phyloP scores from a whole-genome alignment of 2,329 filamentous ascomycete genomes.

The Fulvia fulva region DNA sequence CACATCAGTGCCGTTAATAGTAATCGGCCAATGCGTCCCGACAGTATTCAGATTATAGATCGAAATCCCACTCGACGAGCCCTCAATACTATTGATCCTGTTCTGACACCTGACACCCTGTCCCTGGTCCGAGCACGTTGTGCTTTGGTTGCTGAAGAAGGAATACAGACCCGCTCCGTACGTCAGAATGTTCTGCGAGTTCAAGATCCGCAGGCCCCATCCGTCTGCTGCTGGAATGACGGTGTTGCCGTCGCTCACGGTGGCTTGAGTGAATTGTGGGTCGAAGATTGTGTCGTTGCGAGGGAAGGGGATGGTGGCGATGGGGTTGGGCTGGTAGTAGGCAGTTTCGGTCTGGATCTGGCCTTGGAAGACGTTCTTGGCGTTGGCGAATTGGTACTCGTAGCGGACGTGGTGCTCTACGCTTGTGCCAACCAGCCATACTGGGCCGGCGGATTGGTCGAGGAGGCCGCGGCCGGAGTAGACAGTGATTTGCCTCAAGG shows the following conservation, averaged over 20 bases:
- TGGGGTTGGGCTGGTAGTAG: conserved; percentile 78
- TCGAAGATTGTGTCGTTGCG: conserved; percentile 57
- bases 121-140: conserved; percentile 38
- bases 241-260: conserved; percentile 15
- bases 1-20: conserved; percentile 41
- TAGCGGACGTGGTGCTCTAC: conserved; percentile 58
- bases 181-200: conserved; percentile 52
- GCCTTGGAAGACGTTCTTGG: conserved; percentile 75
- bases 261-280: conserved; percentile 62
- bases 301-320: conserved; percentile 63
- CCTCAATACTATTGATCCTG: conserved; percentile 48
- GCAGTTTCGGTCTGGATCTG: conserved; percentile 84
- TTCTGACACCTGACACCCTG: conserved; percentile 45
- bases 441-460: conserved; percentile 63
- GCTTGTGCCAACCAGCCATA: conserved; percentile 62
- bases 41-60: conserved; percentile 44
- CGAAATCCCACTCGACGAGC: conserved; percentile 33
- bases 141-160: conserved; percentile 62
- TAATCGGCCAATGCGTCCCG: conserved; percentile 44
- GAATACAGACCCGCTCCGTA: conserved; percentile 66
- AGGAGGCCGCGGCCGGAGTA: conserved; percentile 87
- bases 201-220: conserved; percentile 62
- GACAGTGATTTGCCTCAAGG: conserved; percentile 73
- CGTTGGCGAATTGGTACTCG: conserved; percentile 80
- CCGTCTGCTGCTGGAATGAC: conserved; percentile 47